Base-by-base conservation (phyloP, 169 alveolate species). In the Cryptosporidium andersoni region DNA sequence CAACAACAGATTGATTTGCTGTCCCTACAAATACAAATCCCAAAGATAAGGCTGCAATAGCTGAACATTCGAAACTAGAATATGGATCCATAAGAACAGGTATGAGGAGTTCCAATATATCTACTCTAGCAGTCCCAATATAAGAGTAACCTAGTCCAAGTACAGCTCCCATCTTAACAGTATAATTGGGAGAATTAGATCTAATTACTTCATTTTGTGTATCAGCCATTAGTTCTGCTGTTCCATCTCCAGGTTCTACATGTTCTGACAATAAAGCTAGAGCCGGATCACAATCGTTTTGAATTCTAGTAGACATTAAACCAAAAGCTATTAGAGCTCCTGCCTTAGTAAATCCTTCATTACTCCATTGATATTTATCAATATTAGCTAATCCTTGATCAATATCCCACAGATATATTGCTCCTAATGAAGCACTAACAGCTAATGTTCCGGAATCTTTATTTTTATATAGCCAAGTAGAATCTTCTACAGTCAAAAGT, bases 101-200 rank as follows among this genome's bases (percentile, higher is more conserved):
- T 12, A 94, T 91, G 58, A 97, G 82, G 8, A 90, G 82, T 74
- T 94, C 98, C 47, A 93, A 81, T 37, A 98, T 82, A 60, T 95
- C 98, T 68, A 93, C 98, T 65, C 98, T 92, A 85, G 95, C 95
- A 42, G 98, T 93, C 4, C 99, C 99, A 14, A 99, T 99, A 81
- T 98, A 98, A 8, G 99, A 99, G 65, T 96, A 93, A 11, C 99
- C 98, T 52, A 98, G 95, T 8, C 99, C 99, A 66, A 97, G 91
- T 9, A 96, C 88, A 25, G 99, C 98, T 9, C 99, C 99, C 55
- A 96, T 90, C 82, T 95, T 93, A 45, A 92, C 94, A 65, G 91
- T 82, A 47, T 93, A 40, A 67, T 74, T 74, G 11, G 85, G 85
- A 43, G 60, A 58, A 1, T n/a, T 56, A 8, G 85, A 58, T 52